Conservation (phyloP, 2,329 filamentous ascomycete genomes). For the Alternaria sp. region DNA sequence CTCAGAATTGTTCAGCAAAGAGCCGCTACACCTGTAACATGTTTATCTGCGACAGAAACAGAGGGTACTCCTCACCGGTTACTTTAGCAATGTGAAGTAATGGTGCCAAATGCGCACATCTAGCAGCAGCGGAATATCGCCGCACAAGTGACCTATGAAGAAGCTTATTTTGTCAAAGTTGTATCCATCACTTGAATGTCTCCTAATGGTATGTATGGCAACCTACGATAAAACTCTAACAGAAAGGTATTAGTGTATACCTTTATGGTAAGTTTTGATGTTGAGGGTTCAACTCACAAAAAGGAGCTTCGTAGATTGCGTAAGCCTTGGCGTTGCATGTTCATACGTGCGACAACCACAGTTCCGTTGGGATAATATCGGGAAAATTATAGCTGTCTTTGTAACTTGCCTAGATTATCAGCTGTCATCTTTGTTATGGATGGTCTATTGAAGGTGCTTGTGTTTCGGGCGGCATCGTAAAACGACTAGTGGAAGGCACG, state of each 20-base stretch:
- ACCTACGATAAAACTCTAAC: too few relatives aligned
- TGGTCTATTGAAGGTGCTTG: background rate
- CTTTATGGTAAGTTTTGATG: too few relatives aligned
- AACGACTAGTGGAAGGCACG: slow-evolving; percentile 15
- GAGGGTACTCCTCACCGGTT: background rate
- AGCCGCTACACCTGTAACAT: background rate
- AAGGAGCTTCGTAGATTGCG: too few relatives aligned
- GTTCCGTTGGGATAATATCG: background rate
- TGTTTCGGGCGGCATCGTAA: slow-evolving; percentile 9
- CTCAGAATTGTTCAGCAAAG: background rate
- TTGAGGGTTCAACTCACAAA: too few relatives aligned
- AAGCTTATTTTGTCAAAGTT: too few relatives aligned
- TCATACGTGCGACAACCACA: background rate
- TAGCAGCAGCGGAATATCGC: background rate
- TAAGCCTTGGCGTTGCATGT: background rate
- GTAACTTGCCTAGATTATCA: background rate
- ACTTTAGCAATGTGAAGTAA: background rate
- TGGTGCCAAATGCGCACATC: background rate
- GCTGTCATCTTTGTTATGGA: background rate
- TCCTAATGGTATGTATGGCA: too few relatives aligned
- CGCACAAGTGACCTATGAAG: background rate
- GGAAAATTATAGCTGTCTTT: background rate
- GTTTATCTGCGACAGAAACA: background rate
- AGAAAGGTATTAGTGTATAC: too few relatives aligned
- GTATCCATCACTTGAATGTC: too few relatives aligned